Base-by-base conservation (phyloP, 495 filamentous ascomycete species). In the Elasticomyces elasticus region DNA sequence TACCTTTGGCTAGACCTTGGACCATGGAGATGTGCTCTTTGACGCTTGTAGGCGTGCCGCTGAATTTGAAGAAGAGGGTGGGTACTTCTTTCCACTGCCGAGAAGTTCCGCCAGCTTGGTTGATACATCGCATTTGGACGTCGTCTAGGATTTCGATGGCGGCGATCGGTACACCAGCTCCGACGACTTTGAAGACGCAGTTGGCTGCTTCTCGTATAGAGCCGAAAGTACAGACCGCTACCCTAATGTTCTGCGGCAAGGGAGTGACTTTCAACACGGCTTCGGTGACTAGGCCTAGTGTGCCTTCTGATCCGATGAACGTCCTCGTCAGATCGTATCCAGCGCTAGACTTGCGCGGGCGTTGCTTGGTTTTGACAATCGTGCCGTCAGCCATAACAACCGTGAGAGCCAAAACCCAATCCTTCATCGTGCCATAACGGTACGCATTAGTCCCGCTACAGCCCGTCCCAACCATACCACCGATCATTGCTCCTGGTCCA, bases 61-160 rank as follows among this genome's bases (percentile, higher is more conserved):
- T 78, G 68, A 95, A 97, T 65, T 96, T 96, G 78, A 97, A 92
- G 71, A 97, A 95, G 3, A 97, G 71, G 3, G 91, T 95, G 4
- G 91, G 90, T 17, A 79, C 79, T 55, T 85, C 82, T 55, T 77
- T 79, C 87, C 90, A 95, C 9, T 64, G 66, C 48, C 82, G 80
- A 6, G 74, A 72, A 0, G 89, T 95, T 47, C 74, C 77, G 54
- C 88, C 87, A 5, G 83, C 81, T 40, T 74, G 65, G 69, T 97
- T 97, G 70, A 97, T 89, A 57, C 87, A 88, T 54, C 78, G 76
- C 91, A 97, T 97, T 70, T 94, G 88, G 26, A 89, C 84, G 62
- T 96, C 90, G 67, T 97, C 91, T 37, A 96, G 71, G 38, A 97
- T 81, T 67, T 97, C 91, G 67, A 97, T 82, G 9, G 89, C 89